A percentile compares a stretch with the other conserved stretches of the same genome.
phyloP scores from a whole-genome alignment of 768 basidiomycete genomes.

The Pluteus cervinus region DNA sequence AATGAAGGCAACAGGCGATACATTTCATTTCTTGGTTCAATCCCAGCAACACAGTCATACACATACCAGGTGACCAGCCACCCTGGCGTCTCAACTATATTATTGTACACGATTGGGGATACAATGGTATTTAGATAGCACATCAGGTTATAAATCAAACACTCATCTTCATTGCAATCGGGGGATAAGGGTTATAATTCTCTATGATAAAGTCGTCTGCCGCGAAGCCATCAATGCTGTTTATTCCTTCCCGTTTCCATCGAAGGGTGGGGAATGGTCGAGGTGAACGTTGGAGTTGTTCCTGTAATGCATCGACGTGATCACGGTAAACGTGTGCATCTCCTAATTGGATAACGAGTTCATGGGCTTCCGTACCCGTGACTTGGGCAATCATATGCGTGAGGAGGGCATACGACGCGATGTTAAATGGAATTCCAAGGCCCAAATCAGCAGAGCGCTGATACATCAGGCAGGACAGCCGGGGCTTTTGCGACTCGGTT shows the following conservation, averaged over 20 bases:
- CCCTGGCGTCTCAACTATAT: too few species aligned
- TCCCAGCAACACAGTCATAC: too few species aligned
- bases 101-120: too few species aligned
- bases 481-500: constrained; percentile 43
- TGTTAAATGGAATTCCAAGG: constrained; percentile 98
- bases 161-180: constrained; percentile 96
- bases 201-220: constrained; percentile 81
- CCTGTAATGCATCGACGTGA: constrained; percentile 81
- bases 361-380: constrained; percentile 80
- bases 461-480: constrained; percentile 93
- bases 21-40: too few species aligned
- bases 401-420: constrained; percentile 95
- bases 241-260: constrained; percentile 61
- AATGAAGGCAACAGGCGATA: too few species aligned
- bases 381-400: constrained; percentile 97
- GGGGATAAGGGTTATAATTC: constrained; percentile 78
- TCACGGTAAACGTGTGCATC: constrained; percentile 96
- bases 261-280: constrained; percentile 75
- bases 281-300: constrained; percentile 76
- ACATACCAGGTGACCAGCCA: too few species aligned
- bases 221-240: constrained; percentile 74
- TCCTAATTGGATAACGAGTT: constrained; percentile 92
- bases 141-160: constrained; percentile 35
- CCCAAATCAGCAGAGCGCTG: constrained; percentile 97
- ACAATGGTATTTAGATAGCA: neutral